Evolutionary conservation across 805 yeast genomes (phyloP).

Genomic region (Wickerhamiella cacticola): DNA sequence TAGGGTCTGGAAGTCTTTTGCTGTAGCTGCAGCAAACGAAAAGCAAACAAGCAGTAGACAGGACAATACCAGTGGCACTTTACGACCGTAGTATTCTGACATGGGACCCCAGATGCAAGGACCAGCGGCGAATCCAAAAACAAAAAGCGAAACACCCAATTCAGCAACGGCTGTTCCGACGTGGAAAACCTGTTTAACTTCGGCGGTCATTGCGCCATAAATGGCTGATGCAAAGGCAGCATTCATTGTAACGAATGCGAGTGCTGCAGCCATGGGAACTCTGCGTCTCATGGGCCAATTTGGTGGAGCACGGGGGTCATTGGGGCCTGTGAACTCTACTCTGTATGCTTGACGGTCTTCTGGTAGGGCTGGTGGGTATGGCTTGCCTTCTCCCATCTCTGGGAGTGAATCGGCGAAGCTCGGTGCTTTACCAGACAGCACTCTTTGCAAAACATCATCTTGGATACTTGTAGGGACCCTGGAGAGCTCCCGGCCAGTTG

Average conservation of each 20-base stretch:
- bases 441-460: constrained; percentile 2
- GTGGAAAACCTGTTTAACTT: constrained; percentile 33
- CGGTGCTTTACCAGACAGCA: neutral
- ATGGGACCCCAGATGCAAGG: constrained; percentile 86
- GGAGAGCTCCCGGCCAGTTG: neutral
- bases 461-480: constrained; percentile 1
- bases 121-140: constrained; percentile 88
- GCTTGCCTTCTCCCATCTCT: constrained; percentile 8
- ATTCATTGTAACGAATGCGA: constrained; percentile 41
- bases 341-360: constrained; percentile 9
- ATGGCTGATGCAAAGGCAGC: constrained; percentile 76
- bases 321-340: constrained; percentile 18
- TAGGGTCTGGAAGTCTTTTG: constrained; percentile 64
- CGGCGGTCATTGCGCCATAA: constrained; percentile 38
- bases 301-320: constrained; percentile 70
- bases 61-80: constrained; percentile 45
- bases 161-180: constrained; percentile 60
- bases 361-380: constrained; percentile 6
- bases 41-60: constrained; percentile 46
- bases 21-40: constrained; percentile 64
- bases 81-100: constrained; percentile 68
- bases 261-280: constrained; percentile 32
- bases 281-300: constrained; percentile 53
- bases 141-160: constrained; percentile 67
- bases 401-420: neutral